A percentile compares a stretch with the other conserved stretches of the same genome.
These are phyloP conservation scores for Punctularia strigosozonata DNA, from an alignment of 768 basidiomycete genomes.

Conservation along the genomic window DNA sequence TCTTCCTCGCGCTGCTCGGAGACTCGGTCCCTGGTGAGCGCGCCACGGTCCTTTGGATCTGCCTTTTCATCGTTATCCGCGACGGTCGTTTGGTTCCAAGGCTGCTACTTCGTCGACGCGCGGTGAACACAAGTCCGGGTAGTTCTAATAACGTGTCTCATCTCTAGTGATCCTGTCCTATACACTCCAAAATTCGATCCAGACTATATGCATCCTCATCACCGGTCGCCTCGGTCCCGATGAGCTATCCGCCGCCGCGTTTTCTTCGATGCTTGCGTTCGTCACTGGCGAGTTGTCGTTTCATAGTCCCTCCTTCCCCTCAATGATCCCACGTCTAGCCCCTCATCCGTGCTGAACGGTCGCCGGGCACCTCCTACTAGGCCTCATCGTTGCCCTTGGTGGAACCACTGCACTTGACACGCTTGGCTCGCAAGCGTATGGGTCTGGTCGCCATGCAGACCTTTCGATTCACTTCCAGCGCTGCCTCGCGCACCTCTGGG, in stretches of 20 bases:
- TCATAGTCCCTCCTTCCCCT: conserved; percentile 12
- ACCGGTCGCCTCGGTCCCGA: conserved; percentile 57
- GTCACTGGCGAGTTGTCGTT: conserved; percentile 56
- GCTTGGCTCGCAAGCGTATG: conserved; percentile 67
- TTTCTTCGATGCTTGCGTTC: conserved; percentile 67
- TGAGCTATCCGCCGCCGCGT: conserved; percentile 60
- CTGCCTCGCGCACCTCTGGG: conserved; percentile 52
- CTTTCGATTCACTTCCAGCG: conserved; percentile 64
- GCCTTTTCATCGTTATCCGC: not conserved
- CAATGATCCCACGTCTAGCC: conserved; percentile 36
- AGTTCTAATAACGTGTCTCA: not conserved
- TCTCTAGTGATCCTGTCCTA: conserved; percentile 37
- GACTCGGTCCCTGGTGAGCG: conserved; percentile 48
- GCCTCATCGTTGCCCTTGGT: conserved; percentile 68
- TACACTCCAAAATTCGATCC: conserved; percentile 63
- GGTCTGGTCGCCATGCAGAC: conserved; percentile 51
- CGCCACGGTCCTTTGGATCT: no score
- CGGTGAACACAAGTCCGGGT: not conserved
- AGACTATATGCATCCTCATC: conserved; percentile 52
- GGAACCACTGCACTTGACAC: conserved; percentile 75
- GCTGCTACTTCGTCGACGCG: no score
- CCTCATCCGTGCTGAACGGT: no score
- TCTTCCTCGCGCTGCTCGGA: conserved; percentile 36
- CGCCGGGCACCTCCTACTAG: conserved; percentile 28
- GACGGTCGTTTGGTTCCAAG: not conserved